Evolutionary conservation across 2,329 filamentous ascomycete genomes (phyloP).

Genomic region (Trichoderma harzianum): DNA sequence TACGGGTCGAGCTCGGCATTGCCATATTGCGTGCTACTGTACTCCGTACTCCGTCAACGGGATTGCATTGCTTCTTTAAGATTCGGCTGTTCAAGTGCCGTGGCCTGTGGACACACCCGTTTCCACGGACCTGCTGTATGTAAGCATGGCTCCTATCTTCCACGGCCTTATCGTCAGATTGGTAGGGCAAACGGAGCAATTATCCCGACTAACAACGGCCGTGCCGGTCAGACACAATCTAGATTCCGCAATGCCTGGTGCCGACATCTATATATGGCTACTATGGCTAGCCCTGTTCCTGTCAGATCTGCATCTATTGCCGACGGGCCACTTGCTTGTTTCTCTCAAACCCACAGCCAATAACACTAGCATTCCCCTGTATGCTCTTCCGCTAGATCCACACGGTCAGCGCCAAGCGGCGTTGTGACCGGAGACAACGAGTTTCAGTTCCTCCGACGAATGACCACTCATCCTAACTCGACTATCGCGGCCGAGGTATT

Average conservation of each 20-base stretch:
- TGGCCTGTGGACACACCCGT: neutral
- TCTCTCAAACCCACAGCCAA: neutral
- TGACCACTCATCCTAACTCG: neutral
- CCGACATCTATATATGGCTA: slow-evolving; percentile 6
- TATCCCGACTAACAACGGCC: neutral
- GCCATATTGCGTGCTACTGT: neutral
- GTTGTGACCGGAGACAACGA: neutral
- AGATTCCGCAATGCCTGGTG: neutral
- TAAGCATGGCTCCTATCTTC: neutral
- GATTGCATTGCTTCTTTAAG: neutral
- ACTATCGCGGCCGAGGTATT: neutral
- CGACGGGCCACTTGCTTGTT: slow-evolving; percentile 1
- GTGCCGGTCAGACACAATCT: slow-evolving; percentile 7
- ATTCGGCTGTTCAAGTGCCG: neutral
- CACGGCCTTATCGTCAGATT: neutral
- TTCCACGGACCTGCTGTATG: neutral
- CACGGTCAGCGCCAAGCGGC: slow-evolving; percentile 1
- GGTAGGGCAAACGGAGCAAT: neutral
- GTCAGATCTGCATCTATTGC: slow-evolving; percentile 15
- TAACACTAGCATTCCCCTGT: neutral
- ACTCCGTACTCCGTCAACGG: neutral
- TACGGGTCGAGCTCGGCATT: neutral
- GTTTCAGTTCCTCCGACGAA: slow-evolving; percentile 14
- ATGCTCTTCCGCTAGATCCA: neutral
- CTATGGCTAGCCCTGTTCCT: slow-evolving; percentile 13